Conservation (phyloP, 108 stramenopile genomes). For the Ochromonas danica region DNA sequence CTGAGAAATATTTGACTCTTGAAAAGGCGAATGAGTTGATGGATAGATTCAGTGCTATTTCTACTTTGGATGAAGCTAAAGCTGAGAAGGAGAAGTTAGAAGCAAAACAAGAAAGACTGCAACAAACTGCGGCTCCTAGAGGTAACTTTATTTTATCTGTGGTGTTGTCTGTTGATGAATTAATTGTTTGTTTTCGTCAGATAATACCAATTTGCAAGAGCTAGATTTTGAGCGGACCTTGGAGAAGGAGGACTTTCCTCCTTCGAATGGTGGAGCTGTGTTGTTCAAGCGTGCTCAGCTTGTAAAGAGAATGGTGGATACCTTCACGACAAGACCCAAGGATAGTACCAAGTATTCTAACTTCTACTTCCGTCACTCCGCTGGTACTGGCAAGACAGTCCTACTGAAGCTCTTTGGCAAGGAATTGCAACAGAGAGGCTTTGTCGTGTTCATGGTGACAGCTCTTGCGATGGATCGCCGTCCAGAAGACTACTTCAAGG, state of each 20-base stretch:
- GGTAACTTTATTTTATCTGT: constrained; percentile 17
- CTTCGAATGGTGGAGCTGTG: constrained; percentile 9
- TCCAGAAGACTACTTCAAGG: constrained; percentile 15
- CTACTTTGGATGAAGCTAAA: constrained; percentile 16
- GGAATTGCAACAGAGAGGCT: constrained; percentile 14
- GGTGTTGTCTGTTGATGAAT: constrained; percentile 15
- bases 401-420: constrained; percentile 15
- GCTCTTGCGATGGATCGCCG: constrained; percentile 8
- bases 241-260: constrained; percentile 9
- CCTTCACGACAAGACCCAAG: constrained; percentile 13
- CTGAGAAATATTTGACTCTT: constrained; percentile 17
- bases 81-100: neutral
- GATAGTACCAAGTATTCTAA: constrained; percentile 10
- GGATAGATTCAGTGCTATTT: constrained; percentile 16
- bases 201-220: constrained; percentile 17
- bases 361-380: constrained; percentile 13
- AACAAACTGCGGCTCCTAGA: constrained; percentile 4
- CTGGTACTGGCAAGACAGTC: constrained; percentile 13
- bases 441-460: constrained; percentile 9
- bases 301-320: constrained; percentile 16
- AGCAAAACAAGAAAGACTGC: constrained; percentile 15
- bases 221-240: constrained; percentile 15
- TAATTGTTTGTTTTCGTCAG: constrained; percentile 17
- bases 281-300: constrained; percentile 14
- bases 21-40: constrained; percentile 15